Evolutionary conservation across 176 grass and related monocot genomes (phyloP), one percentile per base, ranked within the genome.

Genomic region (Paspalum notatum): DNA sequence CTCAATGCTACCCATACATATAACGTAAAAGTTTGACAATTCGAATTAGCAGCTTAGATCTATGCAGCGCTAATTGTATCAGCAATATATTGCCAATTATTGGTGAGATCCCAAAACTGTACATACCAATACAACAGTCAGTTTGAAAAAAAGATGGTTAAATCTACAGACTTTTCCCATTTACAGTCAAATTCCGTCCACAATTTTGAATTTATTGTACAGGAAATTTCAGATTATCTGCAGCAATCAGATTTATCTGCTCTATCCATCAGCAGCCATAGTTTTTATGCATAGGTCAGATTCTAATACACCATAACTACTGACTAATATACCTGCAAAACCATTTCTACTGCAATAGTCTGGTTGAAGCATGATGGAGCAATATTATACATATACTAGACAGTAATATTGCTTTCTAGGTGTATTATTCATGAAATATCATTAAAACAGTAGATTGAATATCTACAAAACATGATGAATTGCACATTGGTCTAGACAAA

Each of bases 1-100:
- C 38, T 16, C 27, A 22, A 0, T 13, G 39, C 20, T n/a, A n/a
- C n/a, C n/a, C n/a, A n/a, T 41, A 42, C 5, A 79, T 54, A 39
- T 9, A 79, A 41, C 0, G 12, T 79, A 22, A 54, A 18, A 2
- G 64, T 50, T 69, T 41, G 17, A 8, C 14, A 18, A 60, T 26
- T 62, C 48, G 62, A 57, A 78, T 26, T 53, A 74, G 53, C 8
- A 25, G 39, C 57, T 85, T 85, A 56, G 25, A 80, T 80, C 17
- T 62, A 61, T 72, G 70, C 0, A 0, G 24, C 5, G 2, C 26
- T 62, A 13, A 2, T 60, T 60, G 22, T 60, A 62, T 62, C 12
- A 6, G 25, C 25, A 62, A 32, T 32, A 62, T 62, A 12, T 24
- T 5, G 4, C n/a, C 11, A 9, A 57, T 20, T 57, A 9, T 57